Evolutionary conservation across 106 monocot species (phyloP).

Genomic region (Triglochin maritima): DNA sequence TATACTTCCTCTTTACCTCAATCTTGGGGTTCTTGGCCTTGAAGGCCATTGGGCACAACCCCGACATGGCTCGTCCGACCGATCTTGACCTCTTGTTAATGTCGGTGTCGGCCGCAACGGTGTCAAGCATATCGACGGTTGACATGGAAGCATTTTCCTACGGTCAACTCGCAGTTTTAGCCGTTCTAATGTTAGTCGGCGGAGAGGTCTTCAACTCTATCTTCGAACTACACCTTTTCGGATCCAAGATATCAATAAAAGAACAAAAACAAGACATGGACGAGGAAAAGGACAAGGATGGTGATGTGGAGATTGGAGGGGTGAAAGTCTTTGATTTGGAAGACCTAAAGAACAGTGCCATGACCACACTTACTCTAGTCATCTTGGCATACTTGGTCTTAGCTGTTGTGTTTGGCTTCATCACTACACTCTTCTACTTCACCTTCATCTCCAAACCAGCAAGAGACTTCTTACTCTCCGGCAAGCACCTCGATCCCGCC

Average conservation of each 20-base stretch:
- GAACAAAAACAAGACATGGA: too few species aligned
- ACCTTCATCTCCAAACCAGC: slow-evolving; percentile 2
- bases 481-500: slow-evolving; percentile 1
- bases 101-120: slow-evolving; percentile 40
- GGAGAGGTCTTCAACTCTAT: slow-evolving; percentile 54
- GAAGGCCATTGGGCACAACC: slow-evolving; percentile 9
- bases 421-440: slow-evolving; percentile 24
- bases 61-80: not conserved
- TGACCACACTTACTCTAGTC: slow-evolving; percentile 7
- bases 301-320: not conserved
- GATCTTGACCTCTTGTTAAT: slow-evolving; percentile 40
- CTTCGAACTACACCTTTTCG: slow-evolving; percentile 24
- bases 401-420: slow-evolving; percentile 21
- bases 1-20: slow-evolving; percentile 35
- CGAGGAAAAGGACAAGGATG: not conserved
- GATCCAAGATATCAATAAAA: slow-evolving; percentile 3
- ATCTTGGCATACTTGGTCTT: slow-evolving; percentile 31
- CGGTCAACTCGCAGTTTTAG: slow-evolving; percentile 32
- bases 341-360: not conserved
- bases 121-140: slow-evolving; percentile 35
- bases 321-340: not conserved
- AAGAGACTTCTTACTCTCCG: slow-evolving; percentile 2
- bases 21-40: slow-evolving; percentile 30
- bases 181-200: slow-evolving; percentile 40
- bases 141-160: slow-evolving; percentile 52